Conservation (phyloP, 2,329 filamentous ascomycete species). For the Cladosporium sp. region DNA sequence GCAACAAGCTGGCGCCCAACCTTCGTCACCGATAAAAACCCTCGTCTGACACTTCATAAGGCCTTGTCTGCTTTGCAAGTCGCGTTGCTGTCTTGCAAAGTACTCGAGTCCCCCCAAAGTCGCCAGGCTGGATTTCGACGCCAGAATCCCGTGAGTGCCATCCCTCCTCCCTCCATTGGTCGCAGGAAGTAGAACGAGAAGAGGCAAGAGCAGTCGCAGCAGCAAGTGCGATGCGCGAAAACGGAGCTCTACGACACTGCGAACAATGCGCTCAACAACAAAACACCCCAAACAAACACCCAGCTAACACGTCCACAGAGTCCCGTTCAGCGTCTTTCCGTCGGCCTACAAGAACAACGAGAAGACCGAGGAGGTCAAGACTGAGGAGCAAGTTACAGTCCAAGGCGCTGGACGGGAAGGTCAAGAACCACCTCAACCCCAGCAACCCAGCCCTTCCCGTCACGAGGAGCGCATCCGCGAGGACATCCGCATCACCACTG, state of each 20-base stretch:
- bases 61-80: conserved; percentile 12
- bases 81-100: conserved; percentile 45
- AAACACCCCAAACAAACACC: not conserved
- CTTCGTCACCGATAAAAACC: not conserved
- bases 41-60: not conserved
- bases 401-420: conserved; percentile 91
- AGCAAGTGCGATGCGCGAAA: too few species aligned
- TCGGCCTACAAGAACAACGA: conserved; percentile 83
- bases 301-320: conserved; percentile 35
- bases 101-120: conserved; percentile 69
- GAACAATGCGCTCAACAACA: too few species aligned
- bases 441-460: conserved; percentile 57
- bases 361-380: conserved; percentile 67
- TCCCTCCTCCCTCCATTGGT: not conserved
- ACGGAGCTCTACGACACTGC: too few species aligned
- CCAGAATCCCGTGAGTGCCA: conserved; percentile 68
- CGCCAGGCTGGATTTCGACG: conserved; percentile 99
- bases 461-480: conserved; percentile 63
- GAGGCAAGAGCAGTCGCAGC: too few species aligned
- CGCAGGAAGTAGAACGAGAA: too few species aligned
- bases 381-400: conserved; percentile 83
- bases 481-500: conserved; percentile 71
- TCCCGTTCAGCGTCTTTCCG: conserved; percentile 99
- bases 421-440: conserved; percentile 66
- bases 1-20: not conserved